A percentile compares a stretch with the other conserved stretches of the same genome.
Evolutionary conservation across 2,329 filamentous ascomycete species (phyloP).

Genomic region (Penicillium concentricum): DNA sequence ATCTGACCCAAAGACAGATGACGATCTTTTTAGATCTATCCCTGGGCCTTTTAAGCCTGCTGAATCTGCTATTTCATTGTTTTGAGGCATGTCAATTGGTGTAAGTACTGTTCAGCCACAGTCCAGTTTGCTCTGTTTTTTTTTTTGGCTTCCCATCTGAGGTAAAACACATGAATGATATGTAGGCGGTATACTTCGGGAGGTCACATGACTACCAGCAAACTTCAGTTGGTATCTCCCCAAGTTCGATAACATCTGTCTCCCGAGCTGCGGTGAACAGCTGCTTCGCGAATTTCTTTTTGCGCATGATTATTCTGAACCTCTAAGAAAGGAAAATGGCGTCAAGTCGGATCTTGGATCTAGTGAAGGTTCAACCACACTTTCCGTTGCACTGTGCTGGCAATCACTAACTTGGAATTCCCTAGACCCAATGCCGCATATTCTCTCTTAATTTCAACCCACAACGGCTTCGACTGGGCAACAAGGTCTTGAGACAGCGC

Average conservation of each 20-base stretch:
- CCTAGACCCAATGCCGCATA: conserved; percentile 81
- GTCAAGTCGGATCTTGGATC: conserved; percentile 58
- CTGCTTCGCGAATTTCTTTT: neutral
- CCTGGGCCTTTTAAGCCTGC: neutral
- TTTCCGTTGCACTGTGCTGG: neutral
- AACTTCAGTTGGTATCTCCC: conserved; percentile 1
- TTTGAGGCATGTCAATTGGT: neutral
- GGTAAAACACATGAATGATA: neutral
- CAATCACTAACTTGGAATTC: conserved; percentile 1
- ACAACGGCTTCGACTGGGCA: conserved; percentile 74
- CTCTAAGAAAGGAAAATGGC: conserved; percentile 39
- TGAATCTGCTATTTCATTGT: neutral
- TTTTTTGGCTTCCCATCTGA: neutral
- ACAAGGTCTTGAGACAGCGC: conserved; percentile 87
- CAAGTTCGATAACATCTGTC: neutral
- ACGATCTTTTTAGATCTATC: neutral
- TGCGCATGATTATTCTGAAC: neutral
- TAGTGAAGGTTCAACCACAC: conserved; percentile 68
- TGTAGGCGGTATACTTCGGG: neutral
- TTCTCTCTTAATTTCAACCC: conserved; percentile 94
- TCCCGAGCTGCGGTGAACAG: neutral
- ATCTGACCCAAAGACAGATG: neutral
- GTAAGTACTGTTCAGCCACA: neutral
- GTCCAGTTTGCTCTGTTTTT: neutral
- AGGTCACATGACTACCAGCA: neutral